Conservation (phyloP, 116 monocot genomes). For the Dioscorea cayenensis region DNA sequence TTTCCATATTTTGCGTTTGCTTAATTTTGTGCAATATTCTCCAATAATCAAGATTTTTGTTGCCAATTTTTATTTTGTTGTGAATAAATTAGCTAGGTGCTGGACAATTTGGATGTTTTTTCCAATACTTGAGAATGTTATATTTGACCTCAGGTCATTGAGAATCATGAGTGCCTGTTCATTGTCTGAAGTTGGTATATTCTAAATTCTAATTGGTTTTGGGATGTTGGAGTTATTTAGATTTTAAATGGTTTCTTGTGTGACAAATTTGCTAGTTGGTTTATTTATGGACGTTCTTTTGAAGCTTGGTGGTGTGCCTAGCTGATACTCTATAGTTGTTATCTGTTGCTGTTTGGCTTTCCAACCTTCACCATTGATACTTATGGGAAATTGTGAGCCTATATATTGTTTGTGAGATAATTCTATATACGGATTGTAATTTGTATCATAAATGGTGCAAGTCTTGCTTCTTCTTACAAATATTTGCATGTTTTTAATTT, state of each 20-base stretch:
- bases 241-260: not conserved
- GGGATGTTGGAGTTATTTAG: not conserved
- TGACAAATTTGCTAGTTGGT: conserved; percentile 86
- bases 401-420: conserved; percentile 68
- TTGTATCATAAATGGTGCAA: conserved; percentile 78
- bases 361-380: conserved; percentile 98
- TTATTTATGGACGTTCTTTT: conserved; percentile 63
- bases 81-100: no score
- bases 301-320: conserved; percentile 63
- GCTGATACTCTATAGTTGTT: conserved; percentile 39
- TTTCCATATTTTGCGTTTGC: no score
- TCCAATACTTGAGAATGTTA: no score
- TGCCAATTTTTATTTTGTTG: no score
- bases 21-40: no score
- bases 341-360: conserved; percentile 75
- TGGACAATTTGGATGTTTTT: no score
- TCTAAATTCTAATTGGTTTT: no score
- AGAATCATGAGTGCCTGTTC: no score
- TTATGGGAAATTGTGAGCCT: conserved; percentile 96
- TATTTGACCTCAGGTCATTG: no score
- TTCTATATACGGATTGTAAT: conserved; percentile 89
- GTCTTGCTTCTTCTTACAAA: conserved; percentile 16
- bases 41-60: no score
- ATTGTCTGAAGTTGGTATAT: no score
- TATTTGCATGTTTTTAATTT: conserved; percentile 14